Base-by-base conservation (phyloP, 179 eudicot genomes). In the Beta corolliflora region DNA sequence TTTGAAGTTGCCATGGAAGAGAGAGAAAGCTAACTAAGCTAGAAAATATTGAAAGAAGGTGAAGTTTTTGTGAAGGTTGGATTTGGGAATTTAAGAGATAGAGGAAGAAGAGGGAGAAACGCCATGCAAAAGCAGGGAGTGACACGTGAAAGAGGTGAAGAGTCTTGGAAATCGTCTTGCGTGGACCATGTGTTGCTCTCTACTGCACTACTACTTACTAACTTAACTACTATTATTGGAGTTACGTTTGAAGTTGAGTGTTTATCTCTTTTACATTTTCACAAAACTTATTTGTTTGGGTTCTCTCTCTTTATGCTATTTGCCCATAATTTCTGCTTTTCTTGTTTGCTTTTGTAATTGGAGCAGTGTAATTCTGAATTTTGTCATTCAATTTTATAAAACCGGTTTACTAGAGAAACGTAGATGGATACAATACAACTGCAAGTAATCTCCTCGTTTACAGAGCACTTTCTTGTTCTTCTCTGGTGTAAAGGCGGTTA, bases 71-170 rank as follows among this genome's bases (percentile, higher is more conserved):
- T 29, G 31, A 0, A 29, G 31, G 31, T 29, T 29, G 31, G 31
- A 29, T 29, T 29, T 29, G 31, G 31, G 31, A 29, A 29, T 29
- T 29, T 29, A 29, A 29, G 41, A 36, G 36, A 54, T 59, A 67
- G 53, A 55, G 59, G 59, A n/a, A 73, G 31, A 59, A 58, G 68
- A 54, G 74, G 21, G 55, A 10, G 21, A 81, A 78, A 79, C 45
- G 83, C 81, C 88, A 85, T 85, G 88, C 88, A 85, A 71, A 82
- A 76, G 75, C 41, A 82, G 85, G 23, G 61, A 65, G 14, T 82
- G 88, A 79, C 88, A 85, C 88, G 88, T 85, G 69, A 81, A 72
- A 63, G n/a, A 25, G 54, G 72, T 76, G 83, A 83, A 80, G 74
- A 29, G 81, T 13, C 21, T 45, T 5, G 16, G 36, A 11, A 48